Base-by-base conservation (phyloP, 2,329 filamentous ascomycete species). In the Tolypocladium capitatum region DNA sequence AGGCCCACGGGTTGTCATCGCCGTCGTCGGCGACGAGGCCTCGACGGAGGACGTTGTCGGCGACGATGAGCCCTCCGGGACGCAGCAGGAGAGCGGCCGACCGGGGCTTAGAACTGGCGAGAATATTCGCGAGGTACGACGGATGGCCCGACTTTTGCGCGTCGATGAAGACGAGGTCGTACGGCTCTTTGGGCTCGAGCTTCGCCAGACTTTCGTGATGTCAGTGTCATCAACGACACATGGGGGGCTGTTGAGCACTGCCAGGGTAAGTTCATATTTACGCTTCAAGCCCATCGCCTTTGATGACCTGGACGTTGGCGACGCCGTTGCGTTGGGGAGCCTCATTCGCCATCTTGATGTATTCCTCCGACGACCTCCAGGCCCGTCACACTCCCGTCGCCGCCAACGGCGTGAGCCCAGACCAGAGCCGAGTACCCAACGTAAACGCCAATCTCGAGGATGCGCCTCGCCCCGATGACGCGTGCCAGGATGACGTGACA, bases 111-210 rank as follows among this genome's bases (percentile, higher is more conserved):
- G 70, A 73, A 48, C 59, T 55, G 31, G 60, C 60, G 18, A 74
- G 60, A 45, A 74, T 67, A 11, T 62, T 59, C 14, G 58, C 49
- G 27, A 74, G 64, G 54, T 74, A 74, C 9, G 51, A 52, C 0
- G 69, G 69, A 51, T 74, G 73, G 33, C 67, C 70, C 2, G 63
- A 61, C 58, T 75, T 74, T 47, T 74, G 65, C 20, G 71, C 71
- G 51, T 74, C 71, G 52, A 73, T 67, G 56, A 74, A 74, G 55
- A 74, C 62, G 27, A 74, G 57, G 55, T 73, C 72, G 52, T 69
- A 74, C 1, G 72, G 68, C 56, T 68, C 63, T 2, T 58, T 55
- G 5, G 60, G 59, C 14, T 60, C 56, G 4, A 70, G 61, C n/a
- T 54, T 48, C 7, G 58, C 54, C 10, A 68, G 59, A 2, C 65